These are phyloP conservation scores for Verticillium klebahnii DNA, from an alignment of 2,329 filamentous ascomycete species.

Conservation along the genomic window DNA sequence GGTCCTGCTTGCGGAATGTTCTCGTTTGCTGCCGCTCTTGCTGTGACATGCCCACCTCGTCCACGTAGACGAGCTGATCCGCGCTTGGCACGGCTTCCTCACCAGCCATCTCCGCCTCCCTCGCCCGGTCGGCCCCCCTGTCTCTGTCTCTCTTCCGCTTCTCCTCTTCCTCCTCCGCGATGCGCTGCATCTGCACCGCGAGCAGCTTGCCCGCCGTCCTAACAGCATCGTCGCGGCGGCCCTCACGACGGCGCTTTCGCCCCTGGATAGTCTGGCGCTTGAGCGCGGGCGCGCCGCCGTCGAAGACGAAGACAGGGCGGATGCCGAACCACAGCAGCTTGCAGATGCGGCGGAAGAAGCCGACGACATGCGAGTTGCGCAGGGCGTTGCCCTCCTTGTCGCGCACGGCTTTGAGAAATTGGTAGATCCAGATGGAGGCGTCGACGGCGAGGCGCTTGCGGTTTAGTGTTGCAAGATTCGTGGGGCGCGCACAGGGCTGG, in stretches of 20 bases:
- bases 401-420: constrained; percentile 96
- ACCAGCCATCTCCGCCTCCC: constrained; percentile 40
- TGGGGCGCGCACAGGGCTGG: constrained; percentile 90
- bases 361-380: constrained; percentile 91
- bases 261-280: constrained; percentile 87
- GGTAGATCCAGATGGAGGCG: constrained; percentile 99
- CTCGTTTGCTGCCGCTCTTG: constrained; percentile 70
- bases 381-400: constrained; percentile 97
- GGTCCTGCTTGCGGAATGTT: constrained; percentile 85
- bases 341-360: constrained; percentile 97
- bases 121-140: constrained; percentile 28
- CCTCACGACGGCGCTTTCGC: constrained; percentile 76
- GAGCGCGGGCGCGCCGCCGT: constrained; percentile 85
- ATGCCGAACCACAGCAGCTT: constrained; percentile 97
- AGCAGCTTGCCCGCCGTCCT: constrained; percentile 87
- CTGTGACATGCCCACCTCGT: constrained; percentile 78
- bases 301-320: constrained; percentile 95
- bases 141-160: constrained; percentile 50
- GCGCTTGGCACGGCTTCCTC: constrained; percentile 64
- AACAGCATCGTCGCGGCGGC: constrained; percentile 85
- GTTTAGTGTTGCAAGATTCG: constrained; percentile 94
- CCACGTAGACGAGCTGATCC: constrained; percentile 77
- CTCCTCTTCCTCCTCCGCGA: constrained; percentile 78
- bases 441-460: constrained; percentile 95
- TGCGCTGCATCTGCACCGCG: constrained; percentile 88